Evolutionary conservation across 148 eudicot genomes (phyloP), one percentile per base, ranked within the genome.

Genomic region (Rhododendron williamsianum): DNA sequence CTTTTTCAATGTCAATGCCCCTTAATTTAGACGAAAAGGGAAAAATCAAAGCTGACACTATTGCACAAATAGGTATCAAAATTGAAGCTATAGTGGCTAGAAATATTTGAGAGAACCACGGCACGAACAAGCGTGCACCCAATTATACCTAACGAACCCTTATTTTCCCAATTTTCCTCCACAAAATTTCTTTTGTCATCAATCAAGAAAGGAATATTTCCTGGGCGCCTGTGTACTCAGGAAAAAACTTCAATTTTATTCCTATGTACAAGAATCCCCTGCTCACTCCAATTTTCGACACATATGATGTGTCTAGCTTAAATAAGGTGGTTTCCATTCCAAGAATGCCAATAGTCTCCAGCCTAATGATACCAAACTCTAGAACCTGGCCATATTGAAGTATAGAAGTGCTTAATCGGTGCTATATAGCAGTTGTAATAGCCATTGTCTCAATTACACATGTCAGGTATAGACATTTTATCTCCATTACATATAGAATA

Each of bases 361-460:
- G 49, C 76, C 38, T 19, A 67, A 27, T 49, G 67, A 4, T 54
- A 81, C 7, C 35, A 81, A 45, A 36, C 21, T 25, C 15, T 43
- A 81, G 25, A 51, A 30, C 16, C 27, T 72, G 23, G 33, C 11
- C 18, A 74, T 36, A 12, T 6, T 11, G 21, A 72, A 49, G 45
- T 21, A 51, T 73, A 18, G 33, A 74, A 74, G 54, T 36, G 81
- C 65, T 84, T 27, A 52, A 84, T 38, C 80, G 25, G 52, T 6
- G 65, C 78, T 19, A 18, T 48, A 18, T 49, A 49, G 78, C 85
- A 71, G 45, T 83, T 49, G 30, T 49, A 49, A 69, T 45, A 46
- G 19, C 85, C 48, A 69, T 46, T 27, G 35, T 45, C 58, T 83
- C 41, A 67, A 82, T 41, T 45, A 83, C 65, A 82, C 78, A 83